phyloP scores from a whole-genome alignment of 1,284 basidiomycete genomes.

The Ceratobasidium sp. region DNA sequence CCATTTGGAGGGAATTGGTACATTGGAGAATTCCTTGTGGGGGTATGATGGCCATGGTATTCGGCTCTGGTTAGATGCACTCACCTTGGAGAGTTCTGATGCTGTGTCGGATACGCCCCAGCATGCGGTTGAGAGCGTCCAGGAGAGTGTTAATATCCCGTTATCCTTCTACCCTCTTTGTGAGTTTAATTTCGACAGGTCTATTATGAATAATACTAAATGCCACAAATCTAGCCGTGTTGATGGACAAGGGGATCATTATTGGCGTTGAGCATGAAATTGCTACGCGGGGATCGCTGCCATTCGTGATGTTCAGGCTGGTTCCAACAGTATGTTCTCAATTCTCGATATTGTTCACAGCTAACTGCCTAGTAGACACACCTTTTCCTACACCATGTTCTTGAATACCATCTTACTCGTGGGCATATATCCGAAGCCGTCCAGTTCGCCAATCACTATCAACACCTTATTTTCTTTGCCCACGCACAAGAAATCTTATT shows the following conservation, averaged over 20 bases:
- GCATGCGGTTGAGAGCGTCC: conserved; percentile 70
- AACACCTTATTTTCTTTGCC: conserved; percentile 89
- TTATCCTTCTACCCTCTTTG: conserved; percentile 96
- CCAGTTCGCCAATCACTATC: conserved; percentile 86
- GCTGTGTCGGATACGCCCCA: conserved; percentile 51
- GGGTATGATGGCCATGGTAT: conserved; percentile 93
- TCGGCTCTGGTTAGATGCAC: conserved; percentile 93
- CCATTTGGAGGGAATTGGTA: conserved; percentile 90
- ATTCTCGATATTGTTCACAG: not conserved
- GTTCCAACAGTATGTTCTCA: conserved; percentile 77
- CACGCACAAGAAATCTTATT: conserved; percentile 95
- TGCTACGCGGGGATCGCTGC: conserved; percentile 77
- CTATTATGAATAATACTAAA: conserved; percentile 37
- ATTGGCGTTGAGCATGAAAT: conserved; percentile 94
- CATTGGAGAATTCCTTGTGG: conserved; percentile 97
- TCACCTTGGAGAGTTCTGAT: conserved; percentile 77
- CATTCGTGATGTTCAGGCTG: conserved; percentile 93
- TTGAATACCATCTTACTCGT: conserved; percentile 83
- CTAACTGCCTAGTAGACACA: conserved; percentile 70
- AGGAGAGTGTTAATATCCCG: conserved; percentile 91
- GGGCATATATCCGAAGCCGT: conserved; percentile 83
- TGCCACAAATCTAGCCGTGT: conserved; percentile 69
- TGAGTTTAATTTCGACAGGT: conserved; percentile 59
- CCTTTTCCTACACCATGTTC: conserved; percentile 92
- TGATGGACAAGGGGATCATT: conserved; percentile 99